phyloP scores from a whole-genome alignment of 345 rosid genomes.

The Syzygium aromaticum region DNA sequence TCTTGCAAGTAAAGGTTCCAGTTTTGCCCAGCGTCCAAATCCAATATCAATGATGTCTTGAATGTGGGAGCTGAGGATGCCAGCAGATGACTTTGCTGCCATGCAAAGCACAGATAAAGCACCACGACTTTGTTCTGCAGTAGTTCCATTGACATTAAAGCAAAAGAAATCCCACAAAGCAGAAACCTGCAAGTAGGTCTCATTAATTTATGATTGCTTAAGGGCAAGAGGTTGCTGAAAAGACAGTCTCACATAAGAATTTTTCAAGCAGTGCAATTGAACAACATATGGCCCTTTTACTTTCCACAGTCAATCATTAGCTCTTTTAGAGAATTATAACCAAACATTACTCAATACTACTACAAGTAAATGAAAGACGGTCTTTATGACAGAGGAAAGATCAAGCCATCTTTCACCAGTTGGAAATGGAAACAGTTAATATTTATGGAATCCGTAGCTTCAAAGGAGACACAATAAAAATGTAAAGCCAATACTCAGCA shows the following conservation, averaged over 20 bases:
- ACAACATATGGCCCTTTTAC: not conserved
- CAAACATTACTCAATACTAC: not conserved
- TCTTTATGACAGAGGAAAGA: not conserved
- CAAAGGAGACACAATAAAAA: not conserved
- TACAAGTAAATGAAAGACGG: not conserved
- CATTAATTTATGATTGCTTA: not conserved
- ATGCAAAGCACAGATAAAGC: constrained; percentile 90
- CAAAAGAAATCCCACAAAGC: constrained; percentile 97
- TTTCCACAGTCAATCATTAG: not conserved
- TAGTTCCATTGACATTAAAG: constrained; percentile 83
- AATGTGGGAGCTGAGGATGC: constrained; percentile 76
- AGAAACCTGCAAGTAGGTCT: constrained; percentile 44
- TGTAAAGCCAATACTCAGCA: not conserved
- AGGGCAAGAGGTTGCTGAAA: not conserved
- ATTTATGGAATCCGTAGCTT: not conserved
- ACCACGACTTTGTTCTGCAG: constrained; percentile 87
- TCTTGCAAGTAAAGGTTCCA: constrained; percentile 90
- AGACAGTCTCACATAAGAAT: not conserved
- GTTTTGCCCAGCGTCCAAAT: constrained; percentile 99
- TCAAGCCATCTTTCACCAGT: not conserved
- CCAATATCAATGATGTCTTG: constrained; percentile 98
- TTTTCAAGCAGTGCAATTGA: not conserved
- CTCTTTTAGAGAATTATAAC: not conserved
- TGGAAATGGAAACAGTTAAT: not conserved
- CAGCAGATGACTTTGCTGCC: constrained; percentile 88